A percentile compares a stretch with the other conserved stretches of the same genome.
These are phyloP conservation scores for Trypanosoma mega DNA, from an alignment of 208 protist species.

Conservation along the genomic window DNA sequence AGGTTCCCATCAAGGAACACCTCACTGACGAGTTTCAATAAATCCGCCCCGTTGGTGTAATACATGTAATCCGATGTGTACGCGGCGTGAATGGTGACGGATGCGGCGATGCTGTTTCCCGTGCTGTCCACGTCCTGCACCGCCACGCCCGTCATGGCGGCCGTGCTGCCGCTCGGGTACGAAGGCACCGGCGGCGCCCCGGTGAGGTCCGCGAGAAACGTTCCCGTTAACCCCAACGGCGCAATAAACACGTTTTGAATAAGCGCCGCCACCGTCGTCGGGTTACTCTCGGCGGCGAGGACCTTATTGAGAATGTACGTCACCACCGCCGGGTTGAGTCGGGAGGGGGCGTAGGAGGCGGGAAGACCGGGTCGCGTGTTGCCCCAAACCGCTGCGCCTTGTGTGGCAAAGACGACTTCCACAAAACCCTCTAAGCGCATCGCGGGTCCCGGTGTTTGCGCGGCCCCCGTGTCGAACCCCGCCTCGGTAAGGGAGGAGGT, in stretches of 20 bases:
- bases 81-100: conserved; percentile 35
- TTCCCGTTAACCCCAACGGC: conserved; percentile 36
- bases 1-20: conserved; percentile 34
- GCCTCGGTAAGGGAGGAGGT: conserved; percentile 53
- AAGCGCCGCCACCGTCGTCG: conserved; percentile 41
- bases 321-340: conserved; percentile 51
- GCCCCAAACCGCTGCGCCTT: conserved; percentile 6
- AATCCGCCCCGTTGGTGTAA: conserved; percentile 47
- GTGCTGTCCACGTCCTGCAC: conserved; percentile 33
- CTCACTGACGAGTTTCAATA: conserved; percentile 22
- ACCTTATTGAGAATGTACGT: conserved; percentile 55
- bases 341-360: conserved; percentile 38
- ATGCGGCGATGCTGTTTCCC: conserved; percentile 9
- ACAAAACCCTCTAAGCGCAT: conserved; percentile 34
- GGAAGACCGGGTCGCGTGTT: conserved; percentile 16
- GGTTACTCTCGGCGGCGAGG: conserved; percentile 15
- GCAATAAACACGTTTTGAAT: conserved; percentile 36
- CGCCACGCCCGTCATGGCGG: conserved; percentile 8
- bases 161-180: conserved; percentile 23
- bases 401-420: conserved; percentile 28
- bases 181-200: conserved; percentile 15
- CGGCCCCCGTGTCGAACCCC: conserved; percentile 20
- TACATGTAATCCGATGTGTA: conserved; percentile 68
- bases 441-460: conserved; percentile 12
- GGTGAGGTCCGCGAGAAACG: conserved; percentile 43